Evolutionary conservation across 2,329 filamentous ascomycete species (phyloP), one percentile per base, ranked within the genome.

Genomic region (Apiospora phragmitis): DNA sequence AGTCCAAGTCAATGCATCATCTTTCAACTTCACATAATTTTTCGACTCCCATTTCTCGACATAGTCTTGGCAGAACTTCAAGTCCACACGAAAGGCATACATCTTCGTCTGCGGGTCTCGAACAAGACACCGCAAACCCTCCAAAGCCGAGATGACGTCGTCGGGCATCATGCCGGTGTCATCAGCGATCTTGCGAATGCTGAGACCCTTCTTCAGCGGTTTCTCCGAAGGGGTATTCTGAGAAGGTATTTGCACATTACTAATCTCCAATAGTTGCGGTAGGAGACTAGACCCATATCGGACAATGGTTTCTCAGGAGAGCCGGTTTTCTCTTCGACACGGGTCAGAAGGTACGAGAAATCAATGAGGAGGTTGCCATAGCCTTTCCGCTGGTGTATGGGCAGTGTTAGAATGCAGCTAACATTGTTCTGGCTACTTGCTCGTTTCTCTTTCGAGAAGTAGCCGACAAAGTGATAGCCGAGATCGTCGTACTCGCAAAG

Each of bases 361-460:
- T 99, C 96, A 76, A 99, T 99, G 65, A 99, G 88, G 29, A 98
- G 90, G 77, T 98, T 95, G 7, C 97, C 96, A 76, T 98, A 99
- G 70, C 96, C 96, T 81, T 98, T 97, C 70, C 97, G 92, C 83
- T 98, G 95, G 79, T 98, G 96, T 69, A 98, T 98, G 0, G 96
- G 96, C 49, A 99, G 85, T 4, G 97, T 97, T 66, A 99, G 85
- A 75, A 99, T 99, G 81, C 96, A 99, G 11, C 94, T 98, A 66
- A 99, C 96, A 74, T 99, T 99, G 81, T 99, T 98, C 76, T 95
- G 92, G 72, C 94, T 97, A 81, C 94, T 95, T 2, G 94, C 92
- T 59, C 97, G 89, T 83, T 99, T 99, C 83, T 99, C 96, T 80
- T 99, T 99, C 68, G 96, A 98, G 77, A 99, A 99, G 79, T 99